A percentile compares a stretch with the other conserved stretches of the same genome.
phyloP scores from a whole-genome alignment of 208 protist species.

The Wallacemonas sp. region DNA sequence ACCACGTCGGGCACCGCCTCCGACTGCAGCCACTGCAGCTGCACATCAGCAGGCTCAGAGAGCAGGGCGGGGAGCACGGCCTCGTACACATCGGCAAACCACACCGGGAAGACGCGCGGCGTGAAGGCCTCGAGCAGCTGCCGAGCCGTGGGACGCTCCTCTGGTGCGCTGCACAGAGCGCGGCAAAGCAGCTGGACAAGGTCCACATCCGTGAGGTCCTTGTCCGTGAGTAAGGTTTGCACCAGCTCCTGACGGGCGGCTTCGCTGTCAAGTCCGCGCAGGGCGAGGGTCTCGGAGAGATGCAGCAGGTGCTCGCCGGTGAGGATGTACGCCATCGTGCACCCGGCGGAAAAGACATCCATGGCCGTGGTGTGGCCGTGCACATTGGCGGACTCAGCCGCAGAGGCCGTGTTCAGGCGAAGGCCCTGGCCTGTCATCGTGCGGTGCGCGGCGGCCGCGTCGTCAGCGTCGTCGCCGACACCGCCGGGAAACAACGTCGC shows the following conservation, averaged over 20 bases:
- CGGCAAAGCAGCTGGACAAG: conserved; percentile 29
- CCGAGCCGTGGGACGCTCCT: conserved; percentile 45
- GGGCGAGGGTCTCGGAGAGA: conserved; percentile 57
- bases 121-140: conserved; percentile 34
- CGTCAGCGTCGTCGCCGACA: not conserved
- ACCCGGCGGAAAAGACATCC: conserved; percentile 85
- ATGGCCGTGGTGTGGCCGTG: conserved; percentile 67
- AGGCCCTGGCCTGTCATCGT: not conserved
- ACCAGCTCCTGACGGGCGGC: conserved; percentile 21
- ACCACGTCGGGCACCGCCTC: not conserved
- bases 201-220: conserved; percentile 5
- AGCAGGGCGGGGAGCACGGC: conserved; percentile 55
- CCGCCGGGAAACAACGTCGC: not conserved
- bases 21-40: conserved; percentile 46
- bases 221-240: conserved; percentile 20
- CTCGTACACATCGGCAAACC: conserved; percentile 41
- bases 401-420: conserved; percentile 20
- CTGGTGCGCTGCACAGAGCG: conserved; percentile 32
- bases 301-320: conserved; percentile 69
- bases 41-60: conserved; percentile 42
- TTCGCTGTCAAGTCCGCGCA: conserved; percentile 34
- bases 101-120: conserved; percentile 49
- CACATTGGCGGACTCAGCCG: conserved; percentile 59
- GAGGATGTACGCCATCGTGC: conserved; percentile 72
- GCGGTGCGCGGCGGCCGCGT: not conserved